phyloP scores from a whole-genome alignment of 306 rosid genomes.

The Herpetospermum pedunculosum region DNA sequence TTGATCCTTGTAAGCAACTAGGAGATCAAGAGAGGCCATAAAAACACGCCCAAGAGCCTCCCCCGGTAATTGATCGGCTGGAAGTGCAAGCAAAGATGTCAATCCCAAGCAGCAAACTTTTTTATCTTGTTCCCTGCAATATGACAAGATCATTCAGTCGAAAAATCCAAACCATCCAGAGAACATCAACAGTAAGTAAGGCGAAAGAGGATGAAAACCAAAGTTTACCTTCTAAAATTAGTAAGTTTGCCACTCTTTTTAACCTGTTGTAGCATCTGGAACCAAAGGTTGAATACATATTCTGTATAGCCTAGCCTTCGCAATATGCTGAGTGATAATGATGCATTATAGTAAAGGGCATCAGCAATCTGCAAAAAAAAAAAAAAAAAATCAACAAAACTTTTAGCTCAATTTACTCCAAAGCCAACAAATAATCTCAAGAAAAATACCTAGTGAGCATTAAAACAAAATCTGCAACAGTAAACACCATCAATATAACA shows the following conservation, averaged over 20 bases:
- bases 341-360: slow-evolving; percentile 80
- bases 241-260: slow-evolving; percentile 62
- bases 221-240: slow-evolving; percentile 61
- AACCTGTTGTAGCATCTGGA: slow-evolving; percentile 78
- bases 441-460: background rate
- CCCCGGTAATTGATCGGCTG: slow-evolving; percentile 61
- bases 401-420: background rate
- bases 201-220: background rate
- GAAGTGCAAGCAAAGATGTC: slow-evolving; percentile 66
- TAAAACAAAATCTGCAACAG: background rate
- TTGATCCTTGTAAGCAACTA: slow-evolving; percentile 86
- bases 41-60: slow-evolving; percentile 89
- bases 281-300: slow-evolving; percentile 81
- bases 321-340: slow-evolving; percentile 60
- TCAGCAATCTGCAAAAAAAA: slow-evolving; percentile 62
- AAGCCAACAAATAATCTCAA: background rate
- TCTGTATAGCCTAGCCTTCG: slow-evolving; percentile 73
- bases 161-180: slow-evolving; percentile 3
- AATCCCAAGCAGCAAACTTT: slow-evolving; percentile 94
- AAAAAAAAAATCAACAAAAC: slow-evolving; percentile 8
- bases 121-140: slow-evolving; percentile 82
- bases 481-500: background rate
- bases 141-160: background rate
- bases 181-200: background rate
- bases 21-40: slow-evolving; percentile 76